phyloP scores from a whole-genome alignment of 2,329 filamentous ascomycete species.

The Exophiala alcalophila region DNA sequence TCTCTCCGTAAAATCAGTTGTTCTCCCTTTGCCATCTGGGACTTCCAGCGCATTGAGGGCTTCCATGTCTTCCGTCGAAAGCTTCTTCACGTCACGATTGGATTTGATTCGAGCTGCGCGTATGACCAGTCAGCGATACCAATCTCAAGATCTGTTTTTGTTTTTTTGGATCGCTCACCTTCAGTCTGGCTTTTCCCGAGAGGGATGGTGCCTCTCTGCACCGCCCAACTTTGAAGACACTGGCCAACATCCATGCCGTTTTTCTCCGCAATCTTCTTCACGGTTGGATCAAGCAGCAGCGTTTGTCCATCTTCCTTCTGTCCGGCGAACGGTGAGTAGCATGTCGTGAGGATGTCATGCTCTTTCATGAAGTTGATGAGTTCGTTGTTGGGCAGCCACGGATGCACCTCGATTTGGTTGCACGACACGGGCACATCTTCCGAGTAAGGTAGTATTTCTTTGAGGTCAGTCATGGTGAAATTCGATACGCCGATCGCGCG shows the following conservation, averaged over 20 bases:
- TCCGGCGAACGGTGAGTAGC: constrained; percentile 42
- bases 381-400: constrained; percentile 47
- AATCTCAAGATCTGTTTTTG: background rate
- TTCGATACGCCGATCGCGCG: constrained; percentile 76
- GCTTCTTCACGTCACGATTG: constrained; percentile 49
- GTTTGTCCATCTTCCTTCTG: constrained; percentile 15
- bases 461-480: constrained; percentile 56
- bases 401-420: constrained; percentile 49
- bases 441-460: constrained; percentile 45
- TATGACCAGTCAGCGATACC: background rate
- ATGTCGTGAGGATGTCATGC: constrained; percentile 41
- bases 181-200: constrained; percentile 66
- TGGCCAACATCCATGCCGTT: constrained; percentile 59
- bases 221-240: constrained; percentile 63
- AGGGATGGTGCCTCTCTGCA: constrained; percentile 64
- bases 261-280: constrained; percentile 58
- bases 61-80: constrained; percentile 57
- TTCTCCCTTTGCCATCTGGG: constrained; percentile 12
- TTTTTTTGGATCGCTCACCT: constrained; percentile 10
- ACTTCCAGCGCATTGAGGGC: constrained; percentile 50
- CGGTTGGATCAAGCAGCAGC: constrained; percentile 51
- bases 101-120: constrained; percentile 46
- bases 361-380: constrained; percentile 44
- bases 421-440: constrained; percentile 41
- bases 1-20: constrained; percentile 3